Evolutionary conservation across 202 grass and related monocot genomes (phyloP).

Genomic region (Zoysia matrella): DNA sequence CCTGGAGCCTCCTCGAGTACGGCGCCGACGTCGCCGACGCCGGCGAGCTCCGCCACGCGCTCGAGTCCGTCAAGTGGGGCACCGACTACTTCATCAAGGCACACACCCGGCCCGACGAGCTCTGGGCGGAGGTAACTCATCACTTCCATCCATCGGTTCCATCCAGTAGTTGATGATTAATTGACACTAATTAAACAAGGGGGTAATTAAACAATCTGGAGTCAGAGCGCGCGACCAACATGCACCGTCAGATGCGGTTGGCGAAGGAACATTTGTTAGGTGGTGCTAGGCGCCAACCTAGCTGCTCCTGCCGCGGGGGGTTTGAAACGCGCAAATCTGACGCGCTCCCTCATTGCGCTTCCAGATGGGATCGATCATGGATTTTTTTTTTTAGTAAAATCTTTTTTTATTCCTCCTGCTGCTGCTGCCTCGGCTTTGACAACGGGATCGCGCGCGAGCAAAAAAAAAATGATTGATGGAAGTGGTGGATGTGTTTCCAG

Average conservation of each 20-base stretch:
- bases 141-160: too few relatives aligned
- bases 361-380: constrained; percentile 40
- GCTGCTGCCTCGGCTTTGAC: not conserved
- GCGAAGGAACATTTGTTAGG: constrained; percentile 63
- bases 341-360: constrained; percentile 30
- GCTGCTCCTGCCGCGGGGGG: constrained; percentile 20
- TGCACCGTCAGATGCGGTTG: constrained; percentile 22
- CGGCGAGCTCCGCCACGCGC: constrained; percentile 71
- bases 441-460: not conserved
- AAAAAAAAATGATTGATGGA: constrained; percentile 6
- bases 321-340: constrained; percentile 48
- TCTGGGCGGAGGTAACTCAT: constrained; percentile 82
- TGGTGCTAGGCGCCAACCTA: constrained; percentile 48
- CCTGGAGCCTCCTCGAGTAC: constrained; percentile 84
- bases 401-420: too few relatives aligned
- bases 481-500: constrained; percentile 3
- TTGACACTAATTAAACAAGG: not conserved
- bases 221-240: constrained; percentile 37
- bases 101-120: constrained; percentile 69
- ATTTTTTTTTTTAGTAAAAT: not conserved
- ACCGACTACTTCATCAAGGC: constrained; percentile 98
- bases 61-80: constrained; percentile 95
- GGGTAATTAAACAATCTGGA: not conserved
- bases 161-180: not conserved
- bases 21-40: constrained; percentile 65